Conservation (phyloP, 805 yeast genomes). For the Lachancea cidri region DNA sequence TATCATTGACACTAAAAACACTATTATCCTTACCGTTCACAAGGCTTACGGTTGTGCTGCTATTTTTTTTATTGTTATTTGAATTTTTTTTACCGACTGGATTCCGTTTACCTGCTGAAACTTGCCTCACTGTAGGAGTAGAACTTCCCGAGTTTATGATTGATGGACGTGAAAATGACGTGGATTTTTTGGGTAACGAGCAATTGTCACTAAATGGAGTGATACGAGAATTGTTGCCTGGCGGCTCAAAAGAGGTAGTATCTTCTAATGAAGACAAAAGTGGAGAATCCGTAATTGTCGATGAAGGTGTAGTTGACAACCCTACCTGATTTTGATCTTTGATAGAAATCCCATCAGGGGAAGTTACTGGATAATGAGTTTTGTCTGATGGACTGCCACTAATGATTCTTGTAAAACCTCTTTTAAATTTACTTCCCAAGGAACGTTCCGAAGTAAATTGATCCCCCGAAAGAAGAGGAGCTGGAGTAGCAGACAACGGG, state of each 20-base stretch:
- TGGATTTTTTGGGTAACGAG: background rate
- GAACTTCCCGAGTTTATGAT: background rate
- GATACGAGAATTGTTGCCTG: background rate
- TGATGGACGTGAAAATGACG: slow-evolving; percentile 1
- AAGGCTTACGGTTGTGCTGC: slow-evolving; percentile 3
- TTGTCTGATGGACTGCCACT: slow-evolving; percentile 10
- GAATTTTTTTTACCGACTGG: background rate
- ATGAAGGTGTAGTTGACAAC: background rate
- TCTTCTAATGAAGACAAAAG: background rate
- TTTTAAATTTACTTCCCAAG: slow-evolving; percentile 25
- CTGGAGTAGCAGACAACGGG: slow-evolving; percentile 2
- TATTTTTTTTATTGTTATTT: background rate
- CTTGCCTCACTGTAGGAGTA: background rate
- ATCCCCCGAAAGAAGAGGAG: background rate
- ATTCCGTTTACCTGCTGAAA: background rate
- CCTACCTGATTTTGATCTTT: background rate
- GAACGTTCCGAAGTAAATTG: slow-evolving; percentile 15
- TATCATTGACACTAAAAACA: slow-evolving; percentile 3
- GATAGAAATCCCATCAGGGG: background rate
- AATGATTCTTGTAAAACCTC: slow-evolving; percentile 26
- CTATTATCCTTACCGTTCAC: slow-evolving; percentile 5
- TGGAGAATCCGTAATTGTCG: background rate
- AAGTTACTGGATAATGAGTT: background rate
- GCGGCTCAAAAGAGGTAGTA: background rate
- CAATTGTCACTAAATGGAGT: background rate